phyloP scores from a whole-genome alignment of 306 rosid genomes.

The Castanea sativa region DNA sequence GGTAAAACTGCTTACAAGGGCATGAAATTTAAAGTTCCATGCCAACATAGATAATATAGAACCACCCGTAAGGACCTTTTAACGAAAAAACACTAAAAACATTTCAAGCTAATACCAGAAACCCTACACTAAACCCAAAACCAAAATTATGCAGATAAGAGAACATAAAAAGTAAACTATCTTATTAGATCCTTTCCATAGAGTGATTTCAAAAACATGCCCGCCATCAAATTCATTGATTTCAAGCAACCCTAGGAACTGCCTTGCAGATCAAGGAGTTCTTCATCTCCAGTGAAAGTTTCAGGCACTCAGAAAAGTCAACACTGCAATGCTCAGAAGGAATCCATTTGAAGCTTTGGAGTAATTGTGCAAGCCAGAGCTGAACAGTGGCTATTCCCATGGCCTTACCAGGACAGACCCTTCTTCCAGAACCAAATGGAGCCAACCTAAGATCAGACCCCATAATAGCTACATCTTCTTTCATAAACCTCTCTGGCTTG shows the following conservation, averaged over 20 bases:
- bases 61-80: background rate
- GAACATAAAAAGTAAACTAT: background rate
- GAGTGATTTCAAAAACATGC: background rate
- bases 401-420: slow-evolving; percentile 83
- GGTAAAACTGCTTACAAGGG: background rate
- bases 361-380: slow-evolving; percentile 71
- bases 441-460: slow-evolving; percentile 76
- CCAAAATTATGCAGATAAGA: background rate
- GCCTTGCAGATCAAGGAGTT: slow-evolving; percentile 56
- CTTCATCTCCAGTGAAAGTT: slow-evolving; percentile 84
- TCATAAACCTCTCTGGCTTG: slow-evolving; percentile 56
- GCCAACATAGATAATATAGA: background rate
- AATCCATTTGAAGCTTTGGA: slow-evolving; percentile 57
- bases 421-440: slow-evolving; percentile 74
- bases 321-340: slow-evolving; percentile 22
- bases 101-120: background rate
- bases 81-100: too few species aligned
- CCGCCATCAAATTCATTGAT: background rate
- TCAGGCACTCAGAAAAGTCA: slow-evolving; percentile 54
- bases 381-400: slow-evolving; percentile 73
- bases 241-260: slow-evolving; percentile 44
- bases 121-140: background rate
- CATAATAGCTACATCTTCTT: slow-evolving; percentile 34
- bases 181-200: background rate
- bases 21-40: background rate